phyloP scores from a whole-genome alignment of 305 asterid species.

The Fraxinus platypoda region DNA sequence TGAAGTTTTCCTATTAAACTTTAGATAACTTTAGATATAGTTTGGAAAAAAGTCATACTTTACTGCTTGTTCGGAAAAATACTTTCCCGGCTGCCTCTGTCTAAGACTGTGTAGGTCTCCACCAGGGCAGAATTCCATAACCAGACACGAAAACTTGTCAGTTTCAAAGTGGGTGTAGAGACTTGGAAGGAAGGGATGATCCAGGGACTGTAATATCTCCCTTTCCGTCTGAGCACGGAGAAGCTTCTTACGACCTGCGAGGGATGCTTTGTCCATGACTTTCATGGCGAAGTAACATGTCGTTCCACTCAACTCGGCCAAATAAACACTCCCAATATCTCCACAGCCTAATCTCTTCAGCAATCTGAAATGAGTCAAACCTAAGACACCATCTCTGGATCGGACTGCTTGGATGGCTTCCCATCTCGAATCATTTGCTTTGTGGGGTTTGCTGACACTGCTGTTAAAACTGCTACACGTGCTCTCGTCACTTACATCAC shows the following conservation, averaged over 20 bases:
- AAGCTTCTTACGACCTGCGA: slow-evolving; percentile 50
- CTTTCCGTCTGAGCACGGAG: slow-evolving; percentile 52
- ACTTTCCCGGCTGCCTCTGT: slow-evolving; percentile 54
- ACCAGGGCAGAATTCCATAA: slow-evolving; percentile 63
- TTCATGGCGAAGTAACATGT: slow-evolving; percentile 53
- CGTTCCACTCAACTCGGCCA: slow-evolving; percentile 49
- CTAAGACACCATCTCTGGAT: slow-evolving; percentile 37
- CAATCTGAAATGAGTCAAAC: slow-evolving; percentile 46
- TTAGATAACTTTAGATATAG: not conserved
- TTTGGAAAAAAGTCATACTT: slow-evolving; percentile 34
- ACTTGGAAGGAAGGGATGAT: slow-evolving; percentile 54
- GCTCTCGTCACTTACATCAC: slow-evolving; percentile 53
- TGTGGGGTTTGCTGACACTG: slow-evolving; percentile 48
- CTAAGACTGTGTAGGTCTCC: slow-evolving; percentile 52
- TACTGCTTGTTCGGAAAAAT: slow-evolving; percentile 55
- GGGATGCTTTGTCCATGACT: slow-evolving; percentile 51
- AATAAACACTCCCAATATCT: slow-evolving; percentile 54
- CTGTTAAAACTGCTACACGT: slow-evolving; percentile 49
- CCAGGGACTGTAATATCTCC: slow-evolving; percentile 50
- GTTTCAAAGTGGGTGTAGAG: slow-evolving; percentile 48
- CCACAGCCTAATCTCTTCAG: slow-evolving; percentile 56
- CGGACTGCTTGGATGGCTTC: slow-evolving; percentile 50
- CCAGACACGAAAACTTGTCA: slow-evolving; percentile 50
- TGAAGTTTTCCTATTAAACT: not conserved
- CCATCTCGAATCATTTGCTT: slow-evolving; percentile 48